phyloP scores from a whole-genome alignment of 106 monocot genomes.

The Dioscorea dumetorum region DNA sequence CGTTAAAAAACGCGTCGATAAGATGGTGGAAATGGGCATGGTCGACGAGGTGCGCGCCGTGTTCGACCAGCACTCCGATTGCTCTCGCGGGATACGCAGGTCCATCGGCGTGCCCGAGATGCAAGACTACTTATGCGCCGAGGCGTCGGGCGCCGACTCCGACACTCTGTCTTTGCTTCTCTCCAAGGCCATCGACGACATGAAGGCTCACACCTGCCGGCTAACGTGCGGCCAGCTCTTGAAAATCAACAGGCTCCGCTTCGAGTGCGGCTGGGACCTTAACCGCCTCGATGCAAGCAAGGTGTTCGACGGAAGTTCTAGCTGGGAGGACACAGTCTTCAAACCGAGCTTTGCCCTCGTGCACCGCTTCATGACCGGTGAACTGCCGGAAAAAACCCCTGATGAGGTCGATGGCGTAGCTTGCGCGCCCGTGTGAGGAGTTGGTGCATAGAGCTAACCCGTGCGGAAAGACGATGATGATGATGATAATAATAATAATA shows the following conservation, averaged over 20 bases:
- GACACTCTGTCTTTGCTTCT: conserved; percentile 13
- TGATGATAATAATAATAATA: too few relatives aligned
- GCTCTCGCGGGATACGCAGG: conserved; percentile 24
- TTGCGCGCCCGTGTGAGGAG: too few relatives aligned
- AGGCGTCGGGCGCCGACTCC: conserved; percentile 6
- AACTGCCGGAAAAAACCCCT: too few relatives aligned
- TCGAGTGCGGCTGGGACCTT: conserved; percentile 35
- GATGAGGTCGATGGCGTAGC: too few relatives aligned
- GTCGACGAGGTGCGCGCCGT: conserved; percentile 38
- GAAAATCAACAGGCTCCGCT: conserved; percentile 46
- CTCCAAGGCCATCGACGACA: conserved; percentile 34
- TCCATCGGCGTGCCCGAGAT: conserved; percentile 55
- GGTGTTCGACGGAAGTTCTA: conserved; percentile 17
- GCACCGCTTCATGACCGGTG: not conserved
- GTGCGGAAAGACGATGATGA: too few relatives aligned
- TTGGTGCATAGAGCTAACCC: too few relatives aligned
- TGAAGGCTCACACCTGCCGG: conserved; percentile 56
- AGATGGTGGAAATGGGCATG: conserved; percentile 33
- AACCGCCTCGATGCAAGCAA: conserved; percentile 57
- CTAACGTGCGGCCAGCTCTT: conserved; percentile 38
- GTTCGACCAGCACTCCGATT: conserved; percentile 27
- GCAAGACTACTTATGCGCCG: conserved; percentile 30
- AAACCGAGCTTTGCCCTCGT: not conserved
- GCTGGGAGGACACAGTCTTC: conserved; percentile 8
- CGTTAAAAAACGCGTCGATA: conserved; percentile 32